Percentiles rank a stretch among this genome's conserved stretches.
phyloP scores from a whole-genome alignment of 805 yeast species.

The Zygosaccharomyces siamensis region DNA sequence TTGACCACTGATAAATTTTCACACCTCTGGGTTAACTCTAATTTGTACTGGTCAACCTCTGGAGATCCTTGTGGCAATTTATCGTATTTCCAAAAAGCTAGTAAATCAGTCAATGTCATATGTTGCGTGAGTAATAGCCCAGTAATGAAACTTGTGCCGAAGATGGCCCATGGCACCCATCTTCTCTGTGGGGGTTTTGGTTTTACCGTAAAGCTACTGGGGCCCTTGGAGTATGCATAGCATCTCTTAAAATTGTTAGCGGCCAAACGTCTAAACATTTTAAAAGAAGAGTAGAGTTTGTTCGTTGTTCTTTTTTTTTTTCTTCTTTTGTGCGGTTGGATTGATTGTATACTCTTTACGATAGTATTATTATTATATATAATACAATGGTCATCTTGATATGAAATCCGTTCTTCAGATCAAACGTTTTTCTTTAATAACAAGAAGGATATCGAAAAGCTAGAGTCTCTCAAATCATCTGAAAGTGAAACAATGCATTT shows the following conservation, averaged over 20 bases:
- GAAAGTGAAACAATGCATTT: slow-evolving; percentile 18
- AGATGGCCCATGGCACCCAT: slow-evolving; percentile 28
- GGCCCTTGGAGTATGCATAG: slow-evolving; percentile 3
- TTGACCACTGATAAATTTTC: slow-evolving; percentile 48
- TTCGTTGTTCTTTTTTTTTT: not conserved
- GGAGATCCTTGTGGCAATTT: slow-evolving; percentile 28
- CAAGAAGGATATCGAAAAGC: not conserved
- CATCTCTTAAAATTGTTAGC: slow-evolving; percentile 6
- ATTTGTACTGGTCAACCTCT: slow-evolving; percentile 30
- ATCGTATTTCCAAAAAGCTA: slow-evolving; percentile 35
- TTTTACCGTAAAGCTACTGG: slow-evolving; percentile 13
- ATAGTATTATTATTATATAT: not conserved
- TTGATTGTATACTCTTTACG: not conserved
- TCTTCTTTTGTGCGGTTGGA: not conserved
- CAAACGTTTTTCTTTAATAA: not conserved
- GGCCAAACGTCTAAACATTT: slow-evolving; percentile 16
- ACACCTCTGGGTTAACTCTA: slow-evolving; percentile 43
- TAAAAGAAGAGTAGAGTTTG: not conserved
- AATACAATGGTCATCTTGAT: not conserved
- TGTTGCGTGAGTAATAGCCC: slow-evolving; percentile 35
- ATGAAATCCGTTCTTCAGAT: not conserved
- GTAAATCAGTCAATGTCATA: slow-evolving; percentile 33
- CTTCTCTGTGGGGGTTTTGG: slow-evolving; percentile 11
- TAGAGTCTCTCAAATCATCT: not conserved
- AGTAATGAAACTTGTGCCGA: slow-evolving; percentile 28